A percentile compares a stretch with the other conserved stretches of the same genome.
Conservation (phyloP, 2,329 filamentous ascomycete genomes). For the Harringtonia aguacate region DNA sequence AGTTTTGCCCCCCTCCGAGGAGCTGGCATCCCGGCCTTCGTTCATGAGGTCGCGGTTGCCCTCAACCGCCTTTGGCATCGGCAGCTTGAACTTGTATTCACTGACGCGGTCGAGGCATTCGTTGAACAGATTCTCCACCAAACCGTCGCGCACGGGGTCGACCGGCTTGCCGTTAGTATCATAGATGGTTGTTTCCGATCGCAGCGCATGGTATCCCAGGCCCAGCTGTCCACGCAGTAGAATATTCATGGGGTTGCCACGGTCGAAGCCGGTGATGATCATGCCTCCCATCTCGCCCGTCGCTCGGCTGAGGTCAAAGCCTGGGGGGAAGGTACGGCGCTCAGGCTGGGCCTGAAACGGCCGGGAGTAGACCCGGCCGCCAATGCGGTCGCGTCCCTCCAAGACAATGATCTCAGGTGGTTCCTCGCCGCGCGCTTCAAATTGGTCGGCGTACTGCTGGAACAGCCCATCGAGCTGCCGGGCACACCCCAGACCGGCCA, state of each 20-base stretch:
- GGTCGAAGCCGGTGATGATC: conserved; percentile 94
- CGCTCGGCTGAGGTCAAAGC: neutral
- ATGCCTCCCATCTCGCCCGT: conserved; percentile 97
- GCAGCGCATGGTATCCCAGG: conserved; percentile 73
- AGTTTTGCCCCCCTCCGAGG: conserved; percentile 56
- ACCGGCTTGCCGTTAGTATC: conserved; percentile 72
- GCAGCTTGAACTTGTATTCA: conserved; percentile 73
- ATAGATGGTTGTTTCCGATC: conserved; percentile 67
- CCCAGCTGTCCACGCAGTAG: conserved; percentile 85
- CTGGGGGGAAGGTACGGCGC: neutral
- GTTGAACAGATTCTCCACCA: conserved; percentile 89
- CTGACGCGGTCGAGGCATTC: conserved; percentile 88
- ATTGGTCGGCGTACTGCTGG: conserved; percentile 62
- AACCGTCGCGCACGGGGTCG: conserved; percentile 64
- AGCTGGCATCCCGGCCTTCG: conserved; percentile 63
- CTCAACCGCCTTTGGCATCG: conserved; percentile 60
- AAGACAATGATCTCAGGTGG: conserved; percentile 68
- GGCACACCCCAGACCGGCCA: conserved; percentile 85
- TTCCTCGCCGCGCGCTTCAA: conserved; percentile 53
- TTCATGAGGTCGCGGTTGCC: conserved; percentile 77
- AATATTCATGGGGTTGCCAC: conserved; percentile 86
- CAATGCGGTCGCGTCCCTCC: conserved; percentile 78
- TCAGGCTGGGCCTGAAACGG: conserved; percentile 50
- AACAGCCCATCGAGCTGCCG: conserved; percentile 84
- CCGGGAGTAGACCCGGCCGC: conserved; percentile 86